phyloP scores from a whole-genome alignment of 345 rosid species.

The Brassica rapa region DNA sequence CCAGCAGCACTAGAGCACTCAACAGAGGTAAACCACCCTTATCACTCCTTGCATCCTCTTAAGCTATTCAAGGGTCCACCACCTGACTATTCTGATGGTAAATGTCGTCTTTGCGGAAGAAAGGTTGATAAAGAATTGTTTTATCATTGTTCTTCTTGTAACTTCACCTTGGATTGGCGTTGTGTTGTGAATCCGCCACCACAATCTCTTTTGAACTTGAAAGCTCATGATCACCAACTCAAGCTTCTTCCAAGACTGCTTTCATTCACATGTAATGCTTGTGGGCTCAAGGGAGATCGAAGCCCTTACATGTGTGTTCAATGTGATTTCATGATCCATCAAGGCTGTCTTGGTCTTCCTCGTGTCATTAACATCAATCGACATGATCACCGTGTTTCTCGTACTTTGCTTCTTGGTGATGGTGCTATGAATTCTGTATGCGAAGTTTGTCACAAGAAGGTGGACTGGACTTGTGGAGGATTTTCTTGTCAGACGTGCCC shows the following conservation, averaged over 20 bases:
- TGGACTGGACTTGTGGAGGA: neutral
- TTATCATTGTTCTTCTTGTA: conserved; percentile 2
- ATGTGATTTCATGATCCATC: conserved; percentile 4
- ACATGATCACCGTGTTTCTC: neutral
- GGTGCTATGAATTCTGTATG: neutral
- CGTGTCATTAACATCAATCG: neutral
- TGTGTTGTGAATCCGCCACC: conserved; percentile 7
- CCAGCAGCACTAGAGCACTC: neutral
- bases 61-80: neutral
- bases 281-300: neutral
- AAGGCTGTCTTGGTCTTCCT: conserved; percentile 1
- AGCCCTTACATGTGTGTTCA: conserved; percentile 8
- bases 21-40: neutral
- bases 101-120: neutral
- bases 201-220: too few species aligned
- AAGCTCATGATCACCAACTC: neutral
- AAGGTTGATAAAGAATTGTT: neutral
- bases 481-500: too few species aligned
- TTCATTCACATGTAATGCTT: conserved; percentile 1
- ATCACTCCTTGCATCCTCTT: conserved; percentile 5
- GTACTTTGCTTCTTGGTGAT: neutral
- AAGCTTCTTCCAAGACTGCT: neutral
- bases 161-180: neutral
- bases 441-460: neutral
- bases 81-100: neutral